Evolutionary conservation across 2,329 filamentous ascomycete genomes (phyloP).

Genomic region (Orbilia oligospora): DNA sequence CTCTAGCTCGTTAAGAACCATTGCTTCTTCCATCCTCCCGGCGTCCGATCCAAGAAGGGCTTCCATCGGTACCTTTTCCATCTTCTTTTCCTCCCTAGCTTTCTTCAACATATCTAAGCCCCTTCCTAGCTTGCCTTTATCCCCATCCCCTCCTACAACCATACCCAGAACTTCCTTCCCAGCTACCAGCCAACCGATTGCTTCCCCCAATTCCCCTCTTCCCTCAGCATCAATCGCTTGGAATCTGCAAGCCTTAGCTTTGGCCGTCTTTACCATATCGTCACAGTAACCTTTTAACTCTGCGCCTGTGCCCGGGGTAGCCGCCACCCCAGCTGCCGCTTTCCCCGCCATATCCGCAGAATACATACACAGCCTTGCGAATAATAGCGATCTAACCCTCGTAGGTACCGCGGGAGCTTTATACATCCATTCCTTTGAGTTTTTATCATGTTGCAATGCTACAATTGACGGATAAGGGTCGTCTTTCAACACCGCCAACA

Average conservation of each 20-base stretch:
- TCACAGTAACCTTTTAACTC: conserved; percentile 80
- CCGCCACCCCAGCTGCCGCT: conserved; percentile 72
- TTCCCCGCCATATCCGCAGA: conserved; percentile 88
- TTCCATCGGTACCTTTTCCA: conserved; percentile 64
- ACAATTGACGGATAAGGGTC: conserved; percentile 90
- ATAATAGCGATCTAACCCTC: conserved; percentile 83
- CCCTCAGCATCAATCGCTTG: conserved; percentile 91
- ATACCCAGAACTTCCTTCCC: conserved; percentile 80
- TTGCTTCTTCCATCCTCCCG: conserved; percentile 84
- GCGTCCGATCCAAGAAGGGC: conserved; percentile 83
- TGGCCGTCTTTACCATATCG: conserved; percentile 80
- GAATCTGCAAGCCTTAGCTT: conserved; percentile 89
- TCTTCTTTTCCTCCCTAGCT: conserved; percentile 68
- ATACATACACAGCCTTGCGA: conserved; percentile 87
- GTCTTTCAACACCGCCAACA: conserved; percentile 91
- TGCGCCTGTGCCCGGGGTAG: conserved; percentile 63
- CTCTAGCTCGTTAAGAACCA: conserved; percentile 88
- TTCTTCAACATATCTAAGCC: conserved; percentile 86
- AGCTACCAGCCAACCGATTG: conserved; percentile 86
- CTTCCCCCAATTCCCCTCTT: conserved; percentile 83
- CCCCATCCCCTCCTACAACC: conserved; percentile 70
- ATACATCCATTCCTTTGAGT: conserved; percentile 97
- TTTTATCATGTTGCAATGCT: conserved; percentile 83
- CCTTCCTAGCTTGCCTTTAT: conserved; percentile 68
- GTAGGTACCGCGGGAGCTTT: conserved; percentile 86